phyloP scores from a whole-genome alignment of 768 basidiomycete genomes.

The Boletus sensibilis region DNA sequence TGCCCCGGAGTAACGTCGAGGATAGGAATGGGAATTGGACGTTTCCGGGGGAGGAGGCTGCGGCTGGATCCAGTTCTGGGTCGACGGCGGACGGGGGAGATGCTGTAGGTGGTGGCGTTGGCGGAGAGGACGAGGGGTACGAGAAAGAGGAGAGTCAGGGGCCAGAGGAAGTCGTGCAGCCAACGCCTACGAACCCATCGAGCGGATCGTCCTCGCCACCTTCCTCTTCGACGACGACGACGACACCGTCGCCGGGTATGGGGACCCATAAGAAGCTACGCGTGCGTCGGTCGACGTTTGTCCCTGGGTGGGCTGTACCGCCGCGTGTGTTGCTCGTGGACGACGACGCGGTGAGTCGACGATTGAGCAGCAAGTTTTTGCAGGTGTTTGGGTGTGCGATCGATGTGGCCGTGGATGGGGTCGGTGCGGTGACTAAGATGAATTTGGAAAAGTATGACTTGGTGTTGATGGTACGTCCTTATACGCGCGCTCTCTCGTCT shows the following conservation, averaged over 20 bases:
- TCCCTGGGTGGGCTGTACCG: conserved; percentile 88
- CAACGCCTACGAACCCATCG: conserved; percentile 33
- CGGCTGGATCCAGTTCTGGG: conserved; percentile 8
- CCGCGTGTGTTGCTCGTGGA: conserved; percentile 92
- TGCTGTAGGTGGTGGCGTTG: conserved; percentile 16
- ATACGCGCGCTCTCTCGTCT: not conserved
- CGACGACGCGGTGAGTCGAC: conserved; percentile 90
- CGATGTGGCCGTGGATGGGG: conserved; percentile 92
- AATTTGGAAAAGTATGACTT: conserved; percentile 94
- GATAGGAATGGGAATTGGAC: conserved; percentile 62
- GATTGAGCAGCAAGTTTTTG: conserved; percentile 87
- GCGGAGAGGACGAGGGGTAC: conserved; percentile 23
- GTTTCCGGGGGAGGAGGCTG: conserved; percentile 40
- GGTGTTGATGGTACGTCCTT: conserved; percentile 81
- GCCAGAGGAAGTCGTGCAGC: conserved; percentile 41
- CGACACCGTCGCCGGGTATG: conserved; percentile 11
- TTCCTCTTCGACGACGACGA: conserved; percentile 9
- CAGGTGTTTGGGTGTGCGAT: conserved; percentile 94
- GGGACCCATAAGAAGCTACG: conserved; percentile 48
- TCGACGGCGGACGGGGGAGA: conserved; percentile 22
- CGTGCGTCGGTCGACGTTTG: conserved; percentile 74
- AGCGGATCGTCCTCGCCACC: conserved; percentile 17
- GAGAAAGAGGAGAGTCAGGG: conserved; percentile 29
- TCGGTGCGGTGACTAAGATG: conserved; percentile 93
- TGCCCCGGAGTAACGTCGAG: conserved; percentile 53